Conservation (phyloP, 139 green algal genomes). For the Nannochloris sp. region DNA sequence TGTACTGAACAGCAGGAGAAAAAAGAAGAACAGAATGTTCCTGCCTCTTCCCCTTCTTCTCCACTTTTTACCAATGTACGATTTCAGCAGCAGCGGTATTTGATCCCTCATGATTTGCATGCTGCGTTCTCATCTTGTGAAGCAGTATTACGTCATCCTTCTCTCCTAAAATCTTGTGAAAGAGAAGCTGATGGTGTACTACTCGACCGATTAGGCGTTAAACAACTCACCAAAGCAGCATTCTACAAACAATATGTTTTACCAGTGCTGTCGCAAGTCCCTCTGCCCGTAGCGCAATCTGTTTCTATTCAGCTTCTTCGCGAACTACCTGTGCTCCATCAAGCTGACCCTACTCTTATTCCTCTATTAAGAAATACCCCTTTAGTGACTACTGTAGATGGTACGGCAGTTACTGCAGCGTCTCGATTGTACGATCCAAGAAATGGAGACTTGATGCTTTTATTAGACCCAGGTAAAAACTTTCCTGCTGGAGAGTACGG, state of each 20-base stretch:
- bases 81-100: not conserved
- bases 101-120: not conserved
- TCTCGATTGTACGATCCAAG: constrained; percentile 35
- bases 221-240: not conserved
- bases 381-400: not conserved
- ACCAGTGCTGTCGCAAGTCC: constrained; percentile 26
- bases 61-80: too few relatives aligned
- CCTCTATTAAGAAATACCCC: not conserved
- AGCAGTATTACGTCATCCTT: not conserved
- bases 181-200: not conserved
- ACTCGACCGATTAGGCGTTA: not conserved
- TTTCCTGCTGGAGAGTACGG: constrained; percentile 49
- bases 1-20: too few relatives aligned
- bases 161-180: not conserved
- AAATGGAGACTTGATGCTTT: constrained; percentile 42
- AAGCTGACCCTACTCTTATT: not conserved
- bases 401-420: constrained; percentile 1
- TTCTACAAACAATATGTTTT: constrained; percentile 6
- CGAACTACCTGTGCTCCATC: constrained; percentile 9
- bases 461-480: constrained; percentile 44
- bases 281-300: not conserved
- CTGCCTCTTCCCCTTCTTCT: too few relatives aligned
- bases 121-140: not conserved
- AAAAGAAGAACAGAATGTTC: too few relatives aligned
- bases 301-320: not conserved